A percentile compares a stretch with the other conserved stretches of the same genome.
Conservation (phyloP, 805 yeast genomes). For the Candida sakaeoensis region DNA sequence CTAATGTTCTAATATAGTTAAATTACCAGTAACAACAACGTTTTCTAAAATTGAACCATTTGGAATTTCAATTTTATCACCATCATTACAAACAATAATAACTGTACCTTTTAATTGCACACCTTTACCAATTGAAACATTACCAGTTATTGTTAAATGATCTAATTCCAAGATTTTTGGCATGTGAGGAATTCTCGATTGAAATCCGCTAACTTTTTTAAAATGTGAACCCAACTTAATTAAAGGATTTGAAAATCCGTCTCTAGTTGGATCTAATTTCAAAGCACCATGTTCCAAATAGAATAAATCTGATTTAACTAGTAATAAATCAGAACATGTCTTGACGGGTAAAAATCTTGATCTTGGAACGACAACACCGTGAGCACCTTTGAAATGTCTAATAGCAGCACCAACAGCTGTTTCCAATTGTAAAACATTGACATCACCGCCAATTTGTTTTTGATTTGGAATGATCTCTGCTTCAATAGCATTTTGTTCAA, state of each 20-base stretch:
- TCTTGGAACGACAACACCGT: slow-evolving; percentile 98
- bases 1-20: slow-evolving; percentile 88
- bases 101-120: slow-evolving; percentile 96
- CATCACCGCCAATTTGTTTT: slow-evolving; percentile 72
- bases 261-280: slow-evolving; percentile 77
- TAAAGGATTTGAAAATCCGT: slow-evolving; percentile 87
- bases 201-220: slow-evolving; percentile 92
- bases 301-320: slow-evolving; percentile 94
- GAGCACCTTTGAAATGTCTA: slow-evolving; percentile 90
- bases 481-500: slow-evolving; percentile 75
- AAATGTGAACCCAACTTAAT: slow-evolving; percentile 95
- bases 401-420: slow-evolving; percentile 99
- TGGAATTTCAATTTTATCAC: slow-evolving; percentile 95
- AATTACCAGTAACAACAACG: slow-evolving; percentile 95
- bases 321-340: slow-evolving; percentile 89
- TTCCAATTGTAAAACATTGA: slow-evolving; percentile 89
- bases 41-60: slow-evolving; percentile 93
- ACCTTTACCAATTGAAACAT: slow-evolving; percentile 84
- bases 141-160: slow-evolving; percentile 96
- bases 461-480: slow-evolving; percentile 95
- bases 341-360: slow-evolving; percentile 96
- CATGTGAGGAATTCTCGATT: slow-evolving; percentile 86
- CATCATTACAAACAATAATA: slow-evolving; percentile 95
- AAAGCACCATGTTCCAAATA: slow-evolving; percentile 88
- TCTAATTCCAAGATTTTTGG: slow-evolving; percentile 95